A percentile compares a stretch with the other conserved stretches of the same genome.
Conservation (phyloP, 2,329 filamentous ascomycete species). For the Penicillium italicum region DNA sequence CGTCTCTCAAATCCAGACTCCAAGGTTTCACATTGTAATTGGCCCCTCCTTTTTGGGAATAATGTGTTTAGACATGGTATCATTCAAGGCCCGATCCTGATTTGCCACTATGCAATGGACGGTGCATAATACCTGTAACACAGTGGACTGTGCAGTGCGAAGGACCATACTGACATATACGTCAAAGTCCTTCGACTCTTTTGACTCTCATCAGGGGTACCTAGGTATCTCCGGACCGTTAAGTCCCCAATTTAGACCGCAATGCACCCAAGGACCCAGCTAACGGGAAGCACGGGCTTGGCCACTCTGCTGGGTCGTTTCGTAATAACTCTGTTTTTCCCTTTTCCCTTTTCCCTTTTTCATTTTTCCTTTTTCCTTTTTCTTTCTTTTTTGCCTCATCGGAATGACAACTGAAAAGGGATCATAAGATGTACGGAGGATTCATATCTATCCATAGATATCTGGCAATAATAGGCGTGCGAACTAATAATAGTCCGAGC, state of each 20-base stretch:
- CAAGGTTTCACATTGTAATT: background rate
- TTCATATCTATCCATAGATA: background rate
- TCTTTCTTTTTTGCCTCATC: no score
- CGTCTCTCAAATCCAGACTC: background rate
- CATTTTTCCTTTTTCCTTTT: no score
- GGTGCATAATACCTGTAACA: background rate
- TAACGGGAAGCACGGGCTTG: slow-evolving; percentile 30
- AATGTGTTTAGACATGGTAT: background rate
- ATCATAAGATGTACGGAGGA: background rate
- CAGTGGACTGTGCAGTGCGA: background rate
- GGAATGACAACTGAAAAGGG: background rate
- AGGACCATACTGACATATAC: background rate
- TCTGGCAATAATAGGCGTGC: background rate
- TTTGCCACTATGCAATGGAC: background rate
- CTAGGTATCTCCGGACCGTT: slow-evolving; percentile 17
- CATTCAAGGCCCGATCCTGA: background rate
- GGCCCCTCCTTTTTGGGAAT: background rate
- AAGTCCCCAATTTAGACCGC: slow-evolving; percentile 9
- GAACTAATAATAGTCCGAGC: background rate
- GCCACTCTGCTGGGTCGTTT: slow-evolving; percentile 31
- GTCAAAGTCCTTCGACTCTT: background rate
- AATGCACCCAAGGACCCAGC: slow-evolving; percentile 12
- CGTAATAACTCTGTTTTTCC: slow-evolving; percentile 18
- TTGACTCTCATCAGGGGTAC: background rate
- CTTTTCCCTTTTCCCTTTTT: no score